Evolutionary conservation across 371 early-diverging fungal species (phyloP).

Genomic region (Umbelopsis sp.): DNA sequence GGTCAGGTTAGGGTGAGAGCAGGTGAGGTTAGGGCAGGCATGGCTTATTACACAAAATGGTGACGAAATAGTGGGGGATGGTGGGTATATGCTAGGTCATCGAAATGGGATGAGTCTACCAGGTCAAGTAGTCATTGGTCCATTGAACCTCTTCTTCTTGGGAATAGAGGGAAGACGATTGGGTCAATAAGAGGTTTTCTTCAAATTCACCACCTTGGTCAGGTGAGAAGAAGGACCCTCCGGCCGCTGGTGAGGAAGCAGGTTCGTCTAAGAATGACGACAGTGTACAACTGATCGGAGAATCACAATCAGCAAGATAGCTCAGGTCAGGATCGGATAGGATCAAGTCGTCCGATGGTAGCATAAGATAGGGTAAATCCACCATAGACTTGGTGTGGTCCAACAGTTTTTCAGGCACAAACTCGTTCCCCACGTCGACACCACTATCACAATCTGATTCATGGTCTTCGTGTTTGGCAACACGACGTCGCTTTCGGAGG

Average conservation of each 20-base stretch:
- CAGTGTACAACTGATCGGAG: conserved; percentile 6
- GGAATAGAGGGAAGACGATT: conserved; percentile 6
- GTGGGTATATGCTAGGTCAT: background rate
- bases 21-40: too few relatives aligned
- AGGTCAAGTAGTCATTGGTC: conserved; percentile 1
- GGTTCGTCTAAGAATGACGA: conserved; percentile 15
- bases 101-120: background rate
- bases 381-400: background rate
- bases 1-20: too few relatives aligned
- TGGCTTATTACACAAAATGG: too few relatives aligned
- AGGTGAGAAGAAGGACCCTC: too few relatives aligned
- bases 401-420: conserved; percentile 5
- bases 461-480: background rate
- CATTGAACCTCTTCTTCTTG: conserved; percentile 6
- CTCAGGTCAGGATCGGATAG: background rate
- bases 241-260: background rate
- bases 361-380: background rate
- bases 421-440: conserved; percentile 21
- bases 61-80: background rate
- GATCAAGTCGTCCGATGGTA: background rate
- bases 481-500: conserved; percentile 4
- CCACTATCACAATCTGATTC: conserved; percentile 34
- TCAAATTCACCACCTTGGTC: background rate
- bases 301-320: conserved; percentile 3
- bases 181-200: conserved; percentile 1